Evolutionary conservation across 176 grass and related monocot species (phyloP).

Genomic region (Puya raimondii): DNA sequence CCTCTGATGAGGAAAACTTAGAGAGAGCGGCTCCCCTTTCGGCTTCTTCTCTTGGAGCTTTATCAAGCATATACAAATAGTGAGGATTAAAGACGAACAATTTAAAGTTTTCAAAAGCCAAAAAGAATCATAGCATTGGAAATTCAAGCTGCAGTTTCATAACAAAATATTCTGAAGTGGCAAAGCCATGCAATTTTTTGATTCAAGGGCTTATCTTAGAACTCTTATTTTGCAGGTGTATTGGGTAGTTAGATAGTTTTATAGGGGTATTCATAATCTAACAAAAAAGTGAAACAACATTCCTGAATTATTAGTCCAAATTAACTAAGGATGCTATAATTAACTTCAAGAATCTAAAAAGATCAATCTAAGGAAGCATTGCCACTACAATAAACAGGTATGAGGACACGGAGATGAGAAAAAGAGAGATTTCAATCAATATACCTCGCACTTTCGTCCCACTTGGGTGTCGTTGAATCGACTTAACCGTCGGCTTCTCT

Average conservation of each 20-base stretch:
- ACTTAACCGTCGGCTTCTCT: slow-evolving; percentile 16
- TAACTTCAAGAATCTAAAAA: not conserved
- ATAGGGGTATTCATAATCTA: no score
- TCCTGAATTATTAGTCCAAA: not conserved
- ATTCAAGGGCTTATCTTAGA: no score
- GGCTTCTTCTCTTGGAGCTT: slow-evolving; percentile 10
- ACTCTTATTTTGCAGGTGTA: no score
- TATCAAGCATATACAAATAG: not conserved
- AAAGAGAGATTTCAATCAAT: not conserved
- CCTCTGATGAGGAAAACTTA: not conserved
- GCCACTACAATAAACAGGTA: not conserved
- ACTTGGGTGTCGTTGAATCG: not conserved
- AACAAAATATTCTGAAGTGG: no score
- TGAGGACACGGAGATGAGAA: not conserved
- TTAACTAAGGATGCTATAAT: not conserved
- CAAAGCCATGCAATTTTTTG: no score
- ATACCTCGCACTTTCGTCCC: slow-evolving; percentile 7
- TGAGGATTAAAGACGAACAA: no score
- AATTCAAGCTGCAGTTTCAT: no score
- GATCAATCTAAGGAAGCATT: not conserved
- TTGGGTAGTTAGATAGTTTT: no score
- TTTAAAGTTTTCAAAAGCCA: not conserved
- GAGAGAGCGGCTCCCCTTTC: not conserved
- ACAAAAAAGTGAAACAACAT: no score
- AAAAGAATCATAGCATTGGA: not conserved